Conservation (phyloP, 176 grass and related monocot species). For the Phoenix dactylifera region DNA sequence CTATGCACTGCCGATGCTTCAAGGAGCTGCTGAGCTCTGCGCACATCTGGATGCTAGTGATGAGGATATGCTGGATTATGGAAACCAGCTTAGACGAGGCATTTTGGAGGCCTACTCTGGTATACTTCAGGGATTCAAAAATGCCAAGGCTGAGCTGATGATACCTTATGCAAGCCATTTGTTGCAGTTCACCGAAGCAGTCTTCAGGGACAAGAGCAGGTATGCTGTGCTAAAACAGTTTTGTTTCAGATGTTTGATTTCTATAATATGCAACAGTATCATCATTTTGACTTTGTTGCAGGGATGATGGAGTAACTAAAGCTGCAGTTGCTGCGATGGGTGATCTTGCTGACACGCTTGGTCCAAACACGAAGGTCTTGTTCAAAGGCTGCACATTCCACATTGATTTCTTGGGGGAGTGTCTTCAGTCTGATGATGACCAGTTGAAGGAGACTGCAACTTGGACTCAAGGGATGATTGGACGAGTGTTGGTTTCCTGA, state of each 20-base stretch:
- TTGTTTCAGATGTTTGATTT: not conserved
- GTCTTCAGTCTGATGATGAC: slow-evolving; percentile 49
- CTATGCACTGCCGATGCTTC: slow-evolving; percentile 77
- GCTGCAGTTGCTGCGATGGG: slow-evolving; percentile 71
- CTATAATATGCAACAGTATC: too few relatives aligned
- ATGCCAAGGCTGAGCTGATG: slow-evolving; percentile 63
- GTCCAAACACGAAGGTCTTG: slow-evolving; percentile 45
- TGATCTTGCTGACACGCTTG: slow-evolving; percentile 68
- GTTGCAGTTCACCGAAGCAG: slow-evolving; percentile 69
- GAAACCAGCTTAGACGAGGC: slow-evolving; percentile 66
- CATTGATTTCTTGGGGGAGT: slow-evolving; percentile 61
- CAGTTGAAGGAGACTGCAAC: slow-evolving; percentile 55
- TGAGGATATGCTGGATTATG: slow-evolving; percentile 78
- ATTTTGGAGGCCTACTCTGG: slow-evolving; percentile 92
- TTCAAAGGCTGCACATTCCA: slow-evolving; percentile 55
- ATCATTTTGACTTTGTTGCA: slow-evolving; percentile 7
- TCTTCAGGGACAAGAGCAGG: slow-evolving; percentile 59
- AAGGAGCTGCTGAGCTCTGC: slow-evolving; percentile 63
- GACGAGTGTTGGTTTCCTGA: slow-evolving; percentile 50
- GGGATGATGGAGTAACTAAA: slow-evolving; percentile 81
- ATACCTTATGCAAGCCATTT: slow-evolving; percentile 57
- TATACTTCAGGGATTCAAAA: slow-evolving; percentile 84
- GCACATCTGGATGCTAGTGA: slow-evolving; percentile 53
- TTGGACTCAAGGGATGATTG: slow-evolving; percentile 69
- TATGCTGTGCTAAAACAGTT: slow-evolving; percentile 14